phyloP scores from a whole-genome alignment of 1,139 yeast genomes.

The Hansenula lynferdii region DNA sequence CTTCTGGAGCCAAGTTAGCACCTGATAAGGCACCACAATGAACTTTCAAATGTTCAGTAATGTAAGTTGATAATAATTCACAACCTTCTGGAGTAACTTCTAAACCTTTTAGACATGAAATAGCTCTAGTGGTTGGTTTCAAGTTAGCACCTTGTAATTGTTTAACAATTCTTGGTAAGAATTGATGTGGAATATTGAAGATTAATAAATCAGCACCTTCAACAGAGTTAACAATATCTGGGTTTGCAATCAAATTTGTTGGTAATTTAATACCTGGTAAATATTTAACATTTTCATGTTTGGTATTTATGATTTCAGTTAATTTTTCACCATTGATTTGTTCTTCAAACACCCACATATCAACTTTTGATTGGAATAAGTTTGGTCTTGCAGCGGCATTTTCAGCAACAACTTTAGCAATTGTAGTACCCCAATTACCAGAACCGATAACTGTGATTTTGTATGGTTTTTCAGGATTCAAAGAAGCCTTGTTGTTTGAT shows the following conservation, averaged over 20 bases:
- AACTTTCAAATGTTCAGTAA: constrained; percentile 67
- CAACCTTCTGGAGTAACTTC: constrained; percentile 76
- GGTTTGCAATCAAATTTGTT: constrained; percentile 68
- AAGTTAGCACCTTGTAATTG: constrained; percentile 66
- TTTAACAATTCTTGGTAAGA: constrained; percentile 63
- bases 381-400: constrained; percentile 62
- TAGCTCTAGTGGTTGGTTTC: constrained; percentile 62
- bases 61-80: constrained; percentile 65
- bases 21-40: constrained; percentile 89
- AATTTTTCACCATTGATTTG: constrained; percentile 57
- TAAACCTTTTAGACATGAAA: constrained; percentile 83
- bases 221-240: constrained; percentile 68
- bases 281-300: constrained; percentile 82
- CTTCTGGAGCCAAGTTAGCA: constrained; percentile 87
- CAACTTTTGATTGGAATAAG: constrained; percentile 59
- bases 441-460: constrained; percentile 62
- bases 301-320: constrained; percentile 75
- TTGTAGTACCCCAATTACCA: constrained; percentile 87
- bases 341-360: constrained; percentile 92
- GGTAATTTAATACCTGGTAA: constrained; percentile 76
- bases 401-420: constrained; percentile 83
- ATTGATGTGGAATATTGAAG: constrained; percentile 89
- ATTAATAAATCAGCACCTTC: constrained; percentile 69
- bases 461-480: constrained; percentile 35
- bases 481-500: constrained; percentile 6